Conservation (phyloP, 2,329 filamentous ascomycete species). For the Niveomyces coronatus region DNA sequence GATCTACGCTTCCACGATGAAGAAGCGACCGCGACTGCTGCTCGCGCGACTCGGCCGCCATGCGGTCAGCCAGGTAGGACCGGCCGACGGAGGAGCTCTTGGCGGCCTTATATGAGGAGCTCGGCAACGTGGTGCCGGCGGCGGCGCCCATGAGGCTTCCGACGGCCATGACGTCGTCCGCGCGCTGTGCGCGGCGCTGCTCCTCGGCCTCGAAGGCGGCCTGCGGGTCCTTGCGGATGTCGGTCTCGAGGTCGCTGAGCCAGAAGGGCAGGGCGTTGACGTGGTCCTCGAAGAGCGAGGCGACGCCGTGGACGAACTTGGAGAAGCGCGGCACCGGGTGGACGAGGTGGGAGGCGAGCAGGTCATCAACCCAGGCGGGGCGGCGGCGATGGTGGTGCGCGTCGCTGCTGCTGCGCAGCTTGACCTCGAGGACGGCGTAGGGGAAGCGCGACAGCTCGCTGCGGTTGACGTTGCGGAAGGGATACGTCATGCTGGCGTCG, state of each 20-base stretch:
- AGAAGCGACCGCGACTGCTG: conserved; percentile 20
- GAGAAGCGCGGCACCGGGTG: conserved; percentile 85
- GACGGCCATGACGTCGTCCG: conserved; percentile 80
- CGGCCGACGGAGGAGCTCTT: conserved; percentile 58
- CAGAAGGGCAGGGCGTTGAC: conserved; percentile 96
- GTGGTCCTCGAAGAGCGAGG: conserved; percentile 85
- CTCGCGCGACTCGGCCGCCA: conserved; percentile 34
- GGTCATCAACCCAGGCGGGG: conserved; percentile 78
- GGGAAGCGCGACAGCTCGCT: conserved; percentile 89
- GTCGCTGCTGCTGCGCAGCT: no score
- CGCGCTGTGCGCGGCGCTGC: conserved; percentile 66
- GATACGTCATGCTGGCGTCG: conserved; percentile 68
- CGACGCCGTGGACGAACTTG: conserved; percentile 92
- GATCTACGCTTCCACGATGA: conserved; percentile 17
- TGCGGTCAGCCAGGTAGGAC: conserved; percentile 50
- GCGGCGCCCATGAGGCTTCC: conserved; percentile 70
- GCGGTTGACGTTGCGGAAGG: conserved; percentile 78
- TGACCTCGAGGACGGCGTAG: conserved; percentile 85
- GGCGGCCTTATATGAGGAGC: conserved; percentile 46
- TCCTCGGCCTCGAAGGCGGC: conserved; percentile 87
- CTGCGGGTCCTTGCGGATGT: conserved; percentile 89
- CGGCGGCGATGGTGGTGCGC: conserved; percentile 56
- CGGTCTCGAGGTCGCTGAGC: conserved; percentile 81
- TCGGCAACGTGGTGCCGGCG: conserved; percentile 49
- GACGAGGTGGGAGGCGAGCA: conserved; percentile 88